Percentiles rank a stretch among this genome's conserved stretches.
These are phyloP conservation scores for Candida quercuum DNA, from an alignment of 805 yeast genomes.

Conservation along the genomic window DNA sequence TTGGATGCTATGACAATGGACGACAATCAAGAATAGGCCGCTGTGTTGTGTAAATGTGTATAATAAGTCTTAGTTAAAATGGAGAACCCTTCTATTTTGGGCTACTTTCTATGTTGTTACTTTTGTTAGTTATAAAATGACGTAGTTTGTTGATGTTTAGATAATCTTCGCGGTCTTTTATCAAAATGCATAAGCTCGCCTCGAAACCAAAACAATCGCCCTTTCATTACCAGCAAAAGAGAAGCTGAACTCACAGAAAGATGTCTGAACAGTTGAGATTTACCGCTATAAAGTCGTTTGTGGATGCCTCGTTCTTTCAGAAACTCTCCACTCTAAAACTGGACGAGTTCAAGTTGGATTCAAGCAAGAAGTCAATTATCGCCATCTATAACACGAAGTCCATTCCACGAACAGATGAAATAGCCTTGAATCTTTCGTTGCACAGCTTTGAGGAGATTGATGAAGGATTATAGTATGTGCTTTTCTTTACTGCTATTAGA, in stretches of 20 bases:
- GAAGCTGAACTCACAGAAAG: background rate
- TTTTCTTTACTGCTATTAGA: background rate
- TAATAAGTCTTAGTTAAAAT: too few species aligned
- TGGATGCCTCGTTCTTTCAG: conserved; percentile 85
- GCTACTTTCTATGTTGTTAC: too few species aligned
- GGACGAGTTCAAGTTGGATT: conserved; percentile 57
- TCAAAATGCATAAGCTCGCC: too few species aligned
- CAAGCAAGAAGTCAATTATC: conserved; percentile 22
- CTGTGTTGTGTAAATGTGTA: too few species aligned
- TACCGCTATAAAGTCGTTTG: conserved; percentile 58
- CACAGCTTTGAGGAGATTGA: conserved; percentile 25
- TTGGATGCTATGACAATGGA: conserved; percentile 89
- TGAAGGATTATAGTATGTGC: conserved; percentile 8
- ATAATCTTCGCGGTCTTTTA: too few species aligned
- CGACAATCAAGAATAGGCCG: conserved; percentile 27
- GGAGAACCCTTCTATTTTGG: too few species aligned
- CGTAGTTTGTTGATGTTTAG: background rate
- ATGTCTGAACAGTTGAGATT: conserved; percentile 22
- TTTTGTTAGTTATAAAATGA: background rate
- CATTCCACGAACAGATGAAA: conserved; percentile 24
- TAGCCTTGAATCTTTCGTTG: conserved; percentile 22
- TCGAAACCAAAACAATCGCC: too few species aligned
- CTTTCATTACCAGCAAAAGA: background rate
- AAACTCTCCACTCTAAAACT: conserved; percentile 68
- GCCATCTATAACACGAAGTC: conserved; percentile 26